phyloP scores from a whole-genome alignment of 2,329 filamentous ascomycete species.

The Fusarium sp. region DNA sequence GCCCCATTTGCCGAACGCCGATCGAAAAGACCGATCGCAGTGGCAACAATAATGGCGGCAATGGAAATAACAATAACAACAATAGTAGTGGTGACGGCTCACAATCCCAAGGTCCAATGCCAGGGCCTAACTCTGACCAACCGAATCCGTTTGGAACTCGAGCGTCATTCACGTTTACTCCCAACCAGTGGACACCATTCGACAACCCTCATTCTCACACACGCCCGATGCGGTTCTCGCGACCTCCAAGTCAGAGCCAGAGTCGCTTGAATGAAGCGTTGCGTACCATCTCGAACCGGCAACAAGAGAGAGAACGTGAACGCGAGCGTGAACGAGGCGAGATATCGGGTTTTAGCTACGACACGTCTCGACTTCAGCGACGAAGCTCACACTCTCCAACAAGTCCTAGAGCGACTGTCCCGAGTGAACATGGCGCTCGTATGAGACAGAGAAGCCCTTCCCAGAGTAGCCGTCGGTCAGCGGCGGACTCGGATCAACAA shows the following conservation, averaged over 20 bases:
- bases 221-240: slow-evolving; percentile 30
- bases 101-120: slow-evolving; percentile 15
- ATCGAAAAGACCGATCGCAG: slow-evolving; percentile 54
- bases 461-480: slow-evolving; percentile 46
- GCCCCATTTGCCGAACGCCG: slow-evolving; percentile 78
- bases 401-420: slow-evolving; percentile 44
- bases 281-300: slow-evolving; percentile 43
- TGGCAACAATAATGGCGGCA: slow-evolving; percentile 13
- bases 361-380: slow-evolving; percentile 48
- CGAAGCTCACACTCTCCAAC: slow-evolving; percentile 53
- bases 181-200: slow-evolving; percentile 1
- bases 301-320: slow-evolving; percentile 39
- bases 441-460: slow-evolving; percentile 54
- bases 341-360: slow-evolving; percentile 44
- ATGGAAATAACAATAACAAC: slow-evolving; percentile 12
- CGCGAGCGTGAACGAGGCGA: slow-evolving; percentile 35
- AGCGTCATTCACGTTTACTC: not conserved
- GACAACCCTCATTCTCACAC: slow-evolving; percentile 5
- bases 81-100: slow-evolving; percentile 3
- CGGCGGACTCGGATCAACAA: slow-evolving; percentile 44
- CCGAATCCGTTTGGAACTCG: slow-evolving; percentile 11
- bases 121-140: slow-evolving; percentile 16
- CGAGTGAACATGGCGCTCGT: slow-evolving; percentile 45
- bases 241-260: slow-evolving; percentile 43
- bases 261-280: slow-evolving; percentile 46